A percentile compares a stretch with the other conserved stretches of the same genome.
phyloP scores from a whole-genome alignment of 495 filamentous ascomycete species.

The Tricharina praecox region DNA sequence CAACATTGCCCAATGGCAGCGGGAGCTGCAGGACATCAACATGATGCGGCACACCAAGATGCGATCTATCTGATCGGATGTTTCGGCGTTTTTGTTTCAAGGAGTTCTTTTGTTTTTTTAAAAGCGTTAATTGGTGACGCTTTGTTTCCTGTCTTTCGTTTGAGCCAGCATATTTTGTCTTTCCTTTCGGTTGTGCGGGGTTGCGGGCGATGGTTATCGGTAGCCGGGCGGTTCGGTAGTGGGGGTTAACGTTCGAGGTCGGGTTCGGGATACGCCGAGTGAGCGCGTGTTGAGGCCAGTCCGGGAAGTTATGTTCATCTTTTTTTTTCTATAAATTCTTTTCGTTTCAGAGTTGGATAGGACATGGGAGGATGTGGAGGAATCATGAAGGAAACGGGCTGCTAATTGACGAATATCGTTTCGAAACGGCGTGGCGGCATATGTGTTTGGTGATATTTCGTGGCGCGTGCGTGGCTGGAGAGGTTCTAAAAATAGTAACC shows the following conservation, averaged over 20 bases:
- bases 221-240: neutral
- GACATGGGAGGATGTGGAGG: neutral
- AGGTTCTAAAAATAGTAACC: constrained; percentile 8
- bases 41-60: constrained; percentile 24
- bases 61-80: constrained; percentile 22
- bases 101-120: constrained; percentile 18
- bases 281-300: constrained; percentile 8
- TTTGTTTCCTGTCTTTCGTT: constrained; percentile 13
- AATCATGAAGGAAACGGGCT: constrained; percentile 1
- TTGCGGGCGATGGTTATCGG: neutral
- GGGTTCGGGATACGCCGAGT: constrained; percentile 5
- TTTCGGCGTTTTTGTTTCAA: constrained; percentile 15
- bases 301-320: constrained; percentile 1
- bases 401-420: constrained; percentile 8
- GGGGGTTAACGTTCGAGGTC: constrained; percentile 1
- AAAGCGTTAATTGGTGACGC: constrained; percentile 19
- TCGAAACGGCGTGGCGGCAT: neutral
- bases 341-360: neutral
- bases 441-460: neutral
- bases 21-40: constrained; percentile 28
- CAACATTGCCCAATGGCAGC: constrained; percentile 24
- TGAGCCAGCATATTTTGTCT: constrained; percentile 14
- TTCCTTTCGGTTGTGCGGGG: constrained; percentile 14
- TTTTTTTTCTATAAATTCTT: constrained; percentile 4
- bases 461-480: neutral